phyloP scores from a whole-genome alignment of 202 grass and related monocot species.

The Elaeis oleifera region DNA sequence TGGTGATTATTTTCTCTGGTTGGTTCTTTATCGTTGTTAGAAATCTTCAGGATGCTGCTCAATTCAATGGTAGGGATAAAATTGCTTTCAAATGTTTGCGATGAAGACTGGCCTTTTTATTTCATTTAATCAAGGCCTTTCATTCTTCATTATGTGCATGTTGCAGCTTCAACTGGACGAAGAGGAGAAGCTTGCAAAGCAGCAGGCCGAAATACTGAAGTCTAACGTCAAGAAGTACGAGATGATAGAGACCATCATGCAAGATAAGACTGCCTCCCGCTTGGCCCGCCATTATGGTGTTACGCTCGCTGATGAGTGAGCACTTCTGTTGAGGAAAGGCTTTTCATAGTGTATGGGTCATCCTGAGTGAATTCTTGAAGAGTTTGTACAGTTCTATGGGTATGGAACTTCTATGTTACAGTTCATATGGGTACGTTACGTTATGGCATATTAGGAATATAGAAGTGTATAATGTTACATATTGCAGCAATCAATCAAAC shows the following conservation, averaged over 20 bases:
- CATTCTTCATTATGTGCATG: background rate
- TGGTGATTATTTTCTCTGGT: background rate
- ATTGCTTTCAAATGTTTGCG: no score
- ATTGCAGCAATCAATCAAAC: no score
- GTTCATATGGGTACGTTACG: no score
- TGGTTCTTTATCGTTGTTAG: background rate
- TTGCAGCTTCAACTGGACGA: slow-evolving; percentile 42
- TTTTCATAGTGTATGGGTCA: no score
- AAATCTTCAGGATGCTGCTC: background rate
- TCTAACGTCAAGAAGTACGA: slow-evolving; percentile 44
- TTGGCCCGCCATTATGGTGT: slow-evolving; percentile 36
- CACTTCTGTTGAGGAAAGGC: background rate
- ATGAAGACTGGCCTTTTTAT: no score
- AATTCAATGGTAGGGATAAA: no score
- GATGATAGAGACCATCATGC: slow-evolving; percentile 24
- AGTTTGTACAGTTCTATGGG: no score
- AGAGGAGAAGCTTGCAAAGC: slow-evolving; percentile 38
- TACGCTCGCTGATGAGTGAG: slow-evolving; percentile 27
- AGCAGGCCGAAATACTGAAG: slow-evolving; percentile 42
- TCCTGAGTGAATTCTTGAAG: no score
- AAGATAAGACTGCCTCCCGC: slow-evolving; percentile 12
- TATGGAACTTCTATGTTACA: no score
- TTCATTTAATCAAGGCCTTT: no score
- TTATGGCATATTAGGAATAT: no score
- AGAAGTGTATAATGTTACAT: no score